Evolutionary conservation across 2,329 filamentous ascomycete genomes (phyloP).

Genomic region (Penicillium palitans): DNA sequence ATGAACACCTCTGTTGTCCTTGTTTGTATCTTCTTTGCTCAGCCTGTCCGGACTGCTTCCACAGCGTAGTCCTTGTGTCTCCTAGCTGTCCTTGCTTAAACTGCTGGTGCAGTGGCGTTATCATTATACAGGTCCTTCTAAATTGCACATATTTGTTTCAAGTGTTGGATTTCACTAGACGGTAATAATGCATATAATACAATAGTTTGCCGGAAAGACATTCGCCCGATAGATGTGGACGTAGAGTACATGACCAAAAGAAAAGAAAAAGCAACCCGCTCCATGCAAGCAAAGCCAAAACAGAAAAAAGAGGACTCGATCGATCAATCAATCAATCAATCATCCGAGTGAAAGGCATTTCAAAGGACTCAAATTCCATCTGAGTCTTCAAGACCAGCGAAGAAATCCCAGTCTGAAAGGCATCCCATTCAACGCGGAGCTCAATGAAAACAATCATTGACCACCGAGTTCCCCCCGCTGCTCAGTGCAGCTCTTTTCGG

Average conservation of each 20-base stretch:
- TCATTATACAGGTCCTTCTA: constrained; percentile 18
- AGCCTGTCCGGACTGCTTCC: background rate
- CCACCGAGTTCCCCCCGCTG: constrained; percentile 25
- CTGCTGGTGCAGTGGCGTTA: constrained; percentile 16
- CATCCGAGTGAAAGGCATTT: background rate
- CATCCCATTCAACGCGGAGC: background rate
- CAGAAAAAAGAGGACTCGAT: constrained; percentile 4
- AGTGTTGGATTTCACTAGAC: background rate
- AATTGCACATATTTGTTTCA: constrained; percentile 23
- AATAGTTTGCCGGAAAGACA: constrained; percentile 1
- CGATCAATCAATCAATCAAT: background rate
- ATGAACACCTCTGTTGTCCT: background rate
- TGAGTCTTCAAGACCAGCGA: background rate
- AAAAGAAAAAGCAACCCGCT: constrained; percentile 13
- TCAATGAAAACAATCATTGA: constrained; percentile 1
- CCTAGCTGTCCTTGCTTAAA: constrained; percentile 8
- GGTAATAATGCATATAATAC: constrained; percentile 11
- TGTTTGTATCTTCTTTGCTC: constrained; percentile 9
- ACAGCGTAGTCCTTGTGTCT: background rate
- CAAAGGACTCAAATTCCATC: background rate
- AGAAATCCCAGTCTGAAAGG: background rate
- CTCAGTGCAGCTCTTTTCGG: constrained; percentile 58
- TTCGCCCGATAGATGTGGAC: constrained; percentile 1
- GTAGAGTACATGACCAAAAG: constrained; percentile 10
- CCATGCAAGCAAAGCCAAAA: constrained; percentile 17